A percentile compares a stretch with the other conserved stretches of the same genome.
phyloP scores from a whole-genome alignment of 2,329 filamentous ascomycete genomes.

The Fusarium oxysporum region DNA sequence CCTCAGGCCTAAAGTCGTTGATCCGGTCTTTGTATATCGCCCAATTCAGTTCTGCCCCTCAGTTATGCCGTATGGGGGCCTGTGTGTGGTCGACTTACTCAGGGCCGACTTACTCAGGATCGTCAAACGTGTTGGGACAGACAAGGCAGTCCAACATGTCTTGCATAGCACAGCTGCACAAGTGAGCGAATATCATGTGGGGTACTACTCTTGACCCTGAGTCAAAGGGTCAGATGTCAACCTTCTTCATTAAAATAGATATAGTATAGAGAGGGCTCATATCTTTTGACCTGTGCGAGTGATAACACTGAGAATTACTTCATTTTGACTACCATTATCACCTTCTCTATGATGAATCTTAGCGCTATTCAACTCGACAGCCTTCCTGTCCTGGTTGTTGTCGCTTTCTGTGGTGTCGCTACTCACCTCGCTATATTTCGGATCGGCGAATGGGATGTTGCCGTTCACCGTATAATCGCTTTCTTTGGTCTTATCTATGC shows the following conservation, averaged over 20 bases:
- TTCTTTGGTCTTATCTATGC: neutral
- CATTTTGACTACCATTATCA: neutral
- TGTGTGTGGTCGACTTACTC: neutral
- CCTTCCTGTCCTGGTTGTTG: neutral
- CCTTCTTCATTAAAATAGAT: neutral
- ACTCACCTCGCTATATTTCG: neutral
- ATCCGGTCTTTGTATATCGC: neutral
- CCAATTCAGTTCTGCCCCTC: too few relatives aligned
- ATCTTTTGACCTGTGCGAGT: accelerated
- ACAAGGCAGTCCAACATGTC: neutral
- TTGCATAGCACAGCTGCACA: neutral
- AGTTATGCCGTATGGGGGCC: accelerated
- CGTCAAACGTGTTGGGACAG: too few relatives aligned
- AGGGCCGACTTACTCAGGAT: neutral
- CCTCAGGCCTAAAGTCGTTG: accelerated
- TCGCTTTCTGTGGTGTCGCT: neutral
- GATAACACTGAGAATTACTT: neutral
- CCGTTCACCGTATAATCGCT: neutral
- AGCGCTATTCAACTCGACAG: neutral
- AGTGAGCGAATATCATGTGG: neutral
- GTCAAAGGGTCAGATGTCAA: neutral
- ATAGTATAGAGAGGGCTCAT: neutral
- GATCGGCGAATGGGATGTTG: neutral
- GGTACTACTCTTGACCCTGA: neutral
- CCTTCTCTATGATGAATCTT: neutral